Percentiles rank a stretch among this genome's conserved stretches.
Evolutionary conservation across 805 yeast species (phyloP).

Genomic region (Starmera quercuum): DNA sequence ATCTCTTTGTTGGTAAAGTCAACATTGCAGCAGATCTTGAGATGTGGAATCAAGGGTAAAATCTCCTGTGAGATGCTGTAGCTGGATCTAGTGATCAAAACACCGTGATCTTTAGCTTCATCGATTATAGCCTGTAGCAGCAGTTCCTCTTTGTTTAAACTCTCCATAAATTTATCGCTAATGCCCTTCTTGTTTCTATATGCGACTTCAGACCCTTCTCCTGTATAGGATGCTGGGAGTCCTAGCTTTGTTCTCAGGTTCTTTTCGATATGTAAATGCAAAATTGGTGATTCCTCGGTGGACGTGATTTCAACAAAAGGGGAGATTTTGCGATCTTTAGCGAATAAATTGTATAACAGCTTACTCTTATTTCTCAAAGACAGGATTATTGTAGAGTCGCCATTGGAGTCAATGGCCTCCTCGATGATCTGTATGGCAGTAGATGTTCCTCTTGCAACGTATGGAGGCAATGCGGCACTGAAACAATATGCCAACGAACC

Average conservation of each 20-base stretch:
- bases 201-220: slow-evolving; percentile 18
- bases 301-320: slow-evolving; percentile 47
- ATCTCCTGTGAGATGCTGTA: slow-evolving; percentile 65
- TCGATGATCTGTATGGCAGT: slow-evolving; percentile 45
- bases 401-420: slow-evolving; percentile 23
- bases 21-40: slow-evolving; percentile 43
- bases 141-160: slow-evolving; percentile 41
- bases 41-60: slow-evolving; percentile 57
- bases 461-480: slow-evolving; percentile 92
- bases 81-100: slow-evolving; percentile 60
- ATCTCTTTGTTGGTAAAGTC: slow-evolving; percentile 39
- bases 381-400: slow-evolving; percentile 26
- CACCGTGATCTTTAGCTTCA: slow-evolving; percentile 38
- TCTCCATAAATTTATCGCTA: slow-evolving; percentile 25
- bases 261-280: slow-evolving; percentile 55
- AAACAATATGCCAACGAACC: slow-evolving; percentile 86
- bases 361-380: slow-evolving; percentile 33
- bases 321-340: slow-evolving; percentile 27
- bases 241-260: slow-evolving; percentile 34
- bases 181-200: slow-evolving; percentile 22
- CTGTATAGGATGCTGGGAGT: slow-evolving; percentile 34
- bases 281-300: slow-evolving; percentile 50
- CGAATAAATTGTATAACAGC: slow-evolving; percentile 32
- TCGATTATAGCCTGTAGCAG: slow-evolving; percentile 65
- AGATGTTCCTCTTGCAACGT: slow-evolving; percentile 63